A percentile compares a stretch with the other conserved stretches of the same genome.
These are phyloP conservation scores for Aschersonia sp. DNA, from an alignment of 2,329 filamentous ascomycete species.

Conservation along the genomic window DNA sequence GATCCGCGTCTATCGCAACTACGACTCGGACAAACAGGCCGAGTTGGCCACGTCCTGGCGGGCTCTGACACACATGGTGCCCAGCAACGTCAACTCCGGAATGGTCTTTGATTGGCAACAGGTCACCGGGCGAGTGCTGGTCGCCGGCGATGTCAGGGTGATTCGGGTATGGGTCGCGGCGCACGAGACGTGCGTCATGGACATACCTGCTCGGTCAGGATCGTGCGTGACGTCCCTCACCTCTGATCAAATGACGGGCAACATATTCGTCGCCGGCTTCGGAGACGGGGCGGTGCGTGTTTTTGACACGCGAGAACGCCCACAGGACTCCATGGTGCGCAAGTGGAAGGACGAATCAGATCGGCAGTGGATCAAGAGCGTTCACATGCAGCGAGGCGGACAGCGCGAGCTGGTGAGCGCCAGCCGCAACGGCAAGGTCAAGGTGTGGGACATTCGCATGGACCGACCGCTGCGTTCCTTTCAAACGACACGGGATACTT, in stretches of 20 bases:
- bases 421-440: conserved; percentile 83
- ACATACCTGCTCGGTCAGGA: conserved; percentile 86
- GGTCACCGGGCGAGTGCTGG: conserved; percentile 86
- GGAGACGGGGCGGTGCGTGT: conserved; percentile 89
- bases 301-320: conserved; percentile 75
- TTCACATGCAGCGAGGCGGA: conserved; percentile 92
- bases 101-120: conserved; percentile 99
- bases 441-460: conserved; percentile 91
- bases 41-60: conserved; percentile 86
- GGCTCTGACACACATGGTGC: conserved; percentile 83
- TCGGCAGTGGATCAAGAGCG: conserved; percentile 86
- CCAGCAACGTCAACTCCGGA: conserved; percentile 85
- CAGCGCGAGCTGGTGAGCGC: conserved; percentile 83
- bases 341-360: conserved; percentile 85
- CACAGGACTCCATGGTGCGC: conserved; percentile 83
- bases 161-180: conserved; percentile 95
- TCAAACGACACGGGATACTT: conserved; percentile 58
- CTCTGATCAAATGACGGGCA: conserved; percentile 93
- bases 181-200: conserved; percentile 80
- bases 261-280: conserved; percentile 91
- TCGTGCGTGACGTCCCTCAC: conserved; percentile 93
- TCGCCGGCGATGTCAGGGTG: conserved; percentile 88
- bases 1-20: conserved; percentile 83
- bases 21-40: conserved; percentile 61
- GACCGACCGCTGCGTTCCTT: conserved; percentile 62